Base-by-base conservation (phyloP, 495 filamentous ascomycete species). In the Opeltia flavorubescens region DNA sequence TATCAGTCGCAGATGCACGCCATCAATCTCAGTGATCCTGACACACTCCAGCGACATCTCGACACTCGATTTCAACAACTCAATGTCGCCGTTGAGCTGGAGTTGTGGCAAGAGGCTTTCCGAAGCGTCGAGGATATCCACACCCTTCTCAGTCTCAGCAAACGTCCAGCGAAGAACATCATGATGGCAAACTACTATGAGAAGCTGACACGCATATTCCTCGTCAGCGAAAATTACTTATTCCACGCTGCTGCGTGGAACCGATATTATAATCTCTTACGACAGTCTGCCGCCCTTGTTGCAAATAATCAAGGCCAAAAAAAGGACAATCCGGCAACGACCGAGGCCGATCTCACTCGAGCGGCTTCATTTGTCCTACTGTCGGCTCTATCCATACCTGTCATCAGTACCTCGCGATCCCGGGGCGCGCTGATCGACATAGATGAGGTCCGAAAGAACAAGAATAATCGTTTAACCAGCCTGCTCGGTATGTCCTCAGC, bases 151-250 rank as follows among this genome's bases (percentile, higher is more conserved):
- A 96, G 81, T 73, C 76, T 96, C 50, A 96, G 91, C 85, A 98
- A 98, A 77, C 84, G 89, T 43, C 89, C 88, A 31, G 83, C 91
- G n/a, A 95, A 95, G 81, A 95, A 95, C 64, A 75, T 95, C 53
- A 95, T 96, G 89, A 98, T 98, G 91, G 91, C 93, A 64, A 98
- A 96, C 69, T 98, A 98, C 77, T 98, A 96, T 68, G 93, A 98
- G 74, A 95, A 95, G 67, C 76, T 98, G 43, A 94, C 91, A 30
- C 80, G 87, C 40, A 98, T 98, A 61, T 98, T 98, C 74, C 77
- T 98, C 31, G 93, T 96, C 53, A 93, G 89, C 64, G 93, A 95
- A 69, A 98, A 98, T 68, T 96, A 95, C 60, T 78, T 98, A 24
- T 98, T 98, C 81, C 91, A 98, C 60, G 91, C 91, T 52, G 91